phyloP scores from a whole-genome alignment of 108 stramenopile genomes.

The Pseudonitzschia delicatissima region DNA sequence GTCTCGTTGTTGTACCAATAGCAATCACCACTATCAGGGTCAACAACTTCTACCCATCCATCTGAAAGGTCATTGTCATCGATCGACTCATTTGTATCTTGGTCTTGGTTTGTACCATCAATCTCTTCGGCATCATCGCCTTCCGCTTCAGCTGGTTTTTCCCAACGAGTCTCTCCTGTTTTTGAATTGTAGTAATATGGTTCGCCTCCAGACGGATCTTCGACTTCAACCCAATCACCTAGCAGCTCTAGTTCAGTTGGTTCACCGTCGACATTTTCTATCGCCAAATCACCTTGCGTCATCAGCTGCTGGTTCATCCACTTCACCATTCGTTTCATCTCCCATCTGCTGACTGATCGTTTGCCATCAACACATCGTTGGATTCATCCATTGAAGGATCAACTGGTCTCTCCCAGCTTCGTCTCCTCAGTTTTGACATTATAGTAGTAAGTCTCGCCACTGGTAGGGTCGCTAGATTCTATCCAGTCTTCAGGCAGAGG shows the following conservation, averaged over 20 bases:
- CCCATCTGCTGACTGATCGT: too few species aligned
- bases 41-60: slow-evolving; percentile 50
- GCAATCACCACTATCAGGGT: slow-evolving; percentile 30
- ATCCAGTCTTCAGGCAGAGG: slow-evolving; percentile 49
- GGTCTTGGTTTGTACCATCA: neutral
- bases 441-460: slow-evolving; percentile 50
- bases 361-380: too few species aligned
- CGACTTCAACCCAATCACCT: slow-evolving; percentile 46
- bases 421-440: slow-evolving; percentile 42
- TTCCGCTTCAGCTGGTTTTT: slow-evolving; percentile 22
- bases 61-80: slow-evolving; percentile 3
- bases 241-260: slow-evolving; percentile 12
- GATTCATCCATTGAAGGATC: too few species aligned
- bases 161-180: slow-evolving; percentile 50
- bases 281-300: neutral
- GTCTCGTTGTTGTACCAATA: slow-evolving; percentile 64
- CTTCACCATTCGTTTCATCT: too few species aligned
- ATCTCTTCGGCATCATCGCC: neutral
- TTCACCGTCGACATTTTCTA: neutral
- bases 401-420: slow-evolving; percentile 51
- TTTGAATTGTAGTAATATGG: slow-evolving; percentile 52
- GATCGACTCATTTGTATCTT: neutral
- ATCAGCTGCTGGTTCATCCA: neutral
- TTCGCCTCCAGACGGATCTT: slow-evolving; percentile 34
- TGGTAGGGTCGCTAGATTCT: slow-evolving; percentile 44